Base-by-base conservation (phyloP, 306 rosid genomes). In the Sophora flavescens region DNA sequence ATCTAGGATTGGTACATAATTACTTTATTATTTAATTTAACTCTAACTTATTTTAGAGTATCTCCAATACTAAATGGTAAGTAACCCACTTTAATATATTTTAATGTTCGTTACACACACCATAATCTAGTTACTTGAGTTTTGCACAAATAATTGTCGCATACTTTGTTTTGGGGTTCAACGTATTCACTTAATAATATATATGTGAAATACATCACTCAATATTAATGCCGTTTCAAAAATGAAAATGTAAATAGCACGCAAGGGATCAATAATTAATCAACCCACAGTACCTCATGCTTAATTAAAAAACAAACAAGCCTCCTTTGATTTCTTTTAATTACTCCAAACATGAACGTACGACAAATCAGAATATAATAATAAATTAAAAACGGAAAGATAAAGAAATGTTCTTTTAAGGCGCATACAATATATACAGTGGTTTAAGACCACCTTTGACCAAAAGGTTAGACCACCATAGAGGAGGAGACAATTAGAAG, bases 401-500 rank as follows among this genome's bases (percentile, higher is more conserved):
- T 61, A 53, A 41, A 81, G 64, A 67, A 72, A 18, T 30, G 81
- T 61, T 70, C 51, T 65, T 75, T 70, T 41, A 38, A 81, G 42
- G 77, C 0, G 53, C 71, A 78, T 28, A 81, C 56, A 78, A 45
- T 7, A 73, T 44, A 76, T 22, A 67, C 74, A 69, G 52, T 70
- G 82, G 81, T 63, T 82, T 30, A 56, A 78, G 69, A 81, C 76
- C 68, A 45, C 18, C 64, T 85, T 85, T 85, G 88, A 85, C 88
- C 87, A 81, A 69, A 72, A 71, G 82, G 84, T 81, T 81, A 81
- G 91, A 84, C 51, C 78, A 79, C 85, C 84, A 65, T 72, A 58
- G 87, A 87, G 90, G 87, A 87, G 90, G 91, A 83, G 96, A 92
- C 97, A 88, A 92, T 77, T 84, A 78, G 97, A 83, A 84, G 88